These are phyloP conservation scores for Aspergillus quadrilineatus DNA, from an alignment of 2,329 filamentous ascomycete genomes.

Conservation along the genomic window DNA sequence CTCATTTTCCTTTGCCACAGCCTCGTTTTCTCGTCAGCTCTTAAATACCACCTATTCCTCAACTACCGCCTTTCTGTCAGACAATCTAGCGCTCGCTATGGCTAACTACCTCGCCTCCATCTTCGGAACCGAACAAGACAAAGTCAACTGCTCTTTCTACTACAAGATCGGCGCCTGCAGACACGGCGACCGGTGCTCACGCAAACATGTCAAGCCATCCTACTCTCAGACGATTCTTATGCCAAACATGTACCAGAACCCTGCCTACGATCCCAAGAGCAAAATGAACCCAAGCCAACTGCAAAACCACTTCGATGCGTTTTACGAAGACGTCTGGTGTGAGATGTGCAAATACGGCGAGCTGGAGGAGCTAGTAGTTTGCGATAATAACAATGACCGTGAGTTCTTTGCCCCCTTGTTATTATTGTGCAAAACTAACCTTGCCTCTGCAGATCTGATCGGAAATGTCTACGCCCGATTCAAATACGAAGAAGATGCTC, in stretches of 20 bases:
- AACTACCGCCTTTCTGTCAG: neutral
- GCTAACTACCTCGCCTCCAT: conserved; percentile 99
- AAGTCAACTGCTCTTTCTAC: conserved; percentile 99
- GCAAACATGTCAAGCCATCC: conserved; percentile 98
- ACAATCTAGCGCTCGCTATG: conserved; percentile 54
- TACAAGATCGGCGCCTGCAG: conserved; percentile 99
- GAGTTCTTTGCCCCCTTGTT: conserved; percentile 39
- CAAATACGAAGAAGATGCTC: conserved; percentile 98
- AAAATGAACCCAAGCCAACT: conserved; percentile 96
- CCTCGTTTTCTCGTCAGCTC: neutral
- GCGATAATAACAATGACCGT: conserved; percentile 99
- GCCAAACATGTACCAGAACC: conserved; percentile 98
- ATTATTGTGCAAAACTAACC: conserved; percentile 17
- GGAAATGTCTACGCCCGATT: conserved; percentile 99
- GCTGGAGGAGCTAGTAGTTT: conserved; percentile 95
- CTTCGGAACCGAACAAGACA: conserved; percentile 99
- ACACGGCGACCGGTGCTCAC: conserved; percentile 95
- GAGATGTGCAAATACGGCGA: conserved; percentile 99
- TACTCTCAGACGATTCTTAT: conserved; percentile 98
- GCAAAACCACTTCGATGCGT: conserved; percentile 99
- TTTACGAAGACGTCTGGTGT: conserved; percentile 99
- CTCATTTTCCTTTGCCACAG: conserved; percentile 4
- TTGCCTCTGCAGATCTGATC: conserved; percentile 69
- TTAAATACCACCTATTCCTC: neutral
- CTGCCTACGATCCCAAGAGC: conserved; percentile 91